Base-by-base conservation (phyloP, 179 eudicot genomes). In the Vitellaria paradoxa region DNA sequence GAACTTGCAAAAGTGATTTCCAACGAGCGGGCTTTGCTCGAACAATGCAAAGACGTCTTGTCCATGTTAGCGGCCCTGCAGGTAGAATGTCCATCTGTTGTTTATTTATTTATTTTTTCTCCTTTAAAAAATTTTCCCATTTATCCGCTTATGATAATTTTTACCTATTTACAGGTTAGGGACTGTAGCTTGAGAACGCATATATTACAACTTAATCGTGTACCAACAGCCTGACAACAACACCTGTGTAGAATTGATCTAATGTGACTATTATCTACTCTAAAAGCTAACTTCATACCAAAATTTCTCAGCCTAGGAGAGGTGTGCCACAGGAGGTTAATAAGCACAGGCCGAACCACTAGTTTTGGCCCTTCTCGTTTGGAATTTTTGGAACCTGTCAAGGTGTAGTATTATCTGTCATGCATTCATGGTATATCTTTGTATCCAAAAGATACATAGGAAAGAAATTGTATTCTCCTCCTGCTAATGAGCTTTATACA, bases 171-270 rank as follows among this genome's bases (percentile, higher is more conserved):
- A 61, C 96, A 96, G 99, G 97, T 93, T 64, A 89, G 84, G 84
- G 88, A 96, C 82, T 90, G 88, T 88, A 93, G 97, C 87, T 81
- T 96, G 90, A 86, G 91, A 87, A 93, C 98, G 20, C 93, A 93
- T 79, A 79, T 83, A 77, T 78, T 96, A 88, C 99, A 96, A 87
- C 87, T 78, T 83, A 89, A 85, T 82, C 90, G 86, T 76, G 81
- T 86, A 85, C 83, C 85, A 80, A 78, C 83, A 88, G 84, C 91
- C 83, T 92, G 97, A 93, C 87, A 61, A 81, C 87, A 85, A 79
- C 83, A 82, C 82, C 62, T 84, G 69, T 82, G 88, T 86, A 91
- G 88, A 83, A 86, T 91, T 90, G 89, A 87, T 88, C 86, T 70
- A 62, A 30, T 77, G 47, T 88, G 85, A 88, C 88, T 70, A 9